Evolutionary conservation across 2,329 filamentous ascomycete species (phyloP).

Genomic region (Monosporascus sp.): DNA sequence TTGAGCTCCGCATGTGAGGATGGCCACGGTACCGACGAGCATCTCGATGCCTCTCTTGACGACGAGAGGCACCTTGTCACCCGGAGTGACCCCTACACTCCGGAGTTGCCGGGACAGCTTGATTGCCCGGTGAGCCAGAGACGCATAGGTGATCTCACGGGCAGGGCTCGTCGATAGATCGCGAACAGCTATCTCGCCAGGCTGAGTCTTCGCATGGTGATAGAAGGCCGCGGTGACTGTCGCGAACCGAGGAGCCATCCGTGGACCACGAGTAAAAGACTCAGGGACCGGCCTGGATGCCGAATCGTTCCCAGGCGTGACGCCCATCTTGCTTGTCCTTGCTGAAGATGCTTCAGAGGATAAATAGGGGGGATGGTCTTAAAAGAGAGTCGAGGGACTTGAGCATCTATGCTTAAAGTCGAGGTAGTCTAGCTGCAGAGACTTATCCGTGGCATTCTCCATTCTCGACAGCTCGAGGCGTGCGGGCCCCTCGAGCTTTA

Average conservation of each 20-base stretch:
- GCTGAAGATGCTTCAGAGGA: neutral
- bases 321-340: neutral
- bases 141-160: conserved; percentile 34
- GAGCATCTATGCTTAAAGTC: neutral
- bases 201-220: conserved; percentile 7
- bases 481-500: neutral
- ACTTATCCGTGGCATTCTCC: neutral
- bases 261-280: conserved; percentile 2
- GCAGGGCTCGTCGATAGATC: conserved; percentile 15
- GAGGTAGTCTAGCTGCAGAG: neutral
- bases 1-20: conserved; percentile 52
- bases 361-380: neutral
- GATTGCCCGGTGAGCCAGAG: conserved; percentile 38
- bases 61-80: conserved; percentile 48
- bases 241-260: neutral
- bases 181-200: conserved; percentile 6
- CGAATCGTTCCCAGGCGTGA: neutral
- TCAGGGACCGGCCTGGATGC: conserved; percentile 1
- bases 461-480: neutral
- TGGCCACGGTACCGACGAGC: conserved; percentile 50
- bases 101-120: conserved; percentile 35
- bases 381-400: neutral
- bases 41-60: conserved; percentile 50
- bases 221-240: conserved; percentile 11
- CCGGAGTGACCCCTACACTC: conserved; percentile 32